phyloP scores from a whole-genome alignment of 1,284 basidiomycete species.

The Ustilago cynodontis region DNA sequence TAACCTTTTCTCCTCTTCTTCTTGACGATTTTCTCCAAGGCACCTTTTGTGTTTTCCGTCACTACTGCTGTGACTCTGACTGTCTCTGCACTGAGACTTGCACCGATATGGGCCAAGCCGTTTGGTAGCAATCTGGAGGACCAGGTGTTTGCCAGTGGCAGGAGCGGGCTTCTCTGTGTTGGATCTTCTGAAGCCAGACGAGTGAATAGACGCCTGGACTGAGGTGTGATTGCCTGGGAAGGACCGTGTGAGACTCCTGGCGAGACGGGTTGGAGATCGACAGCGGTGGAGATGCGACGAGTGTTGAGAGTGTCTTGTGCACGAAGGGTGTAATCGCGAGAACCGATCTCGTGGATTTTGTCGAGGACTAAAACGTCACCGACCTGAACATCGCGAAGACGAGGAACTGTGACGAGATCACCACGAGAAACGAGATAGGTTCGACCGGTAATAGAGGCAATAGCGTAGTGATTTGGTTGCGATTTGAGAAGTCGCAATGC shows the following conservation, averaged over 20 bases:
- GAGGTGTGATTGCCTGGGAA: conserved; percentile 20
- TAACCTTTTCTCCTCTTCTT: conserved; percentile 99
- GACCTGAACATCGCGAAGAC: conserved; percentile 77
- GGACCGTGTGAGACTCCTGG: conserved; percentile 12
- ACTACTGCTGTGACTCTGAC: conserved; percentile 88
- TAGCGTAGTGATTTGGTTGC: conserved; percentile 85
- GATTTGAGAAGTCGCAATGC: conserved; percentile 72
- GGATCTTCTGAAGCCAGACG: conserved; percentile 13
- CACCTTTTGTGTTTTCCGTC: conserved; percentile 93
- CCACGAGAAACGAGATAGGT: conserved; percentile 88
- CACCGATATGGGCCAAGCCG: conserved; percentile 65
- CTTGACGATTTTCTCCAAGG: conserved; percentile 90
- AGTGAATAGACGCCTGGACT: conserved; percentile 41
- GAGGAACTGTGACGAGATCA: conserved; percentile 91
- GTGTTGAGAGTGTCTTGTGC: conserved; percentile 69
- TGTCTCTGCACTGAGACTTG: conserved; percentile 43
- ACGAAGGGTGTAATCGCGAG: conserved; percentile 91
- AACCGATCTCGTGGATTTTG: conserved; percentile 92
- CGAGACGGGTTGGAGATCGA: conserved; percentile 26
- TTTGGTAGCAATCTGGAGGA: conserved; percentile 56
- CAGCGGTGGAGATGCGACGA: conserved; percentile 35
- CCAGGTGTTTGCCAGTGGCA: conserved; percentile 57
- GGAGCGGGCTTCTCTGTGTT: conserved; percentile 8
- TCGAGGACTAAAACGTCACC: conserved; percentile 87
- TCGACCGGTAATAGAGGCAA: conserved; percentile 87